Evolutionary conservation across 2,329 filamentous ascomycete species (phyloP), one percentile per base, ranked within the genome.

Genomic region (Knufia petricola): DNA sequence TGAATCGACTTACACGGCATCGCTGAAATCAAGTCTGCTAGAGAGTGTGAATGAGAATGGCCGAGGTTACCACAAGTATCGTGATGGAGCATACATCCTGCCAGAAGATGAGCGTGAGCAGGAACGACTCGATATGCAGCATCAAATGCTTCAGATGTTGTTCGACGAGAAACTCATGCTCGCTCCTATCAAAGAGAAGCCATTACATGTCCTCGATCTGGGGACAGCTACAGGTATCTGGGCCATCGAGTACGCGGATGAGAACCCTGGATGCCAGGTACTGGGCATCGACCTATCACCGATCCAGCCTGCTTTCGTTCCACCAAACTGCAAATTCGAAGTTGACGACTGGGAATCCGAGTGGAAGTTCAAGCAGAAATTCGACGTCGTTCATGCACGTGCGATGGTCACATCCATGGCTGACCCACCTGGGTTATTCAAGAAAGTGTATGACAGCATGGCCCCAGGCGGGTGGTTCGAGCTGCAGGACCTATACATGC

Each of bases 281-380:
- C 54, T 65, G 13, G 67, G 65, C 8, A 65, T 60, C 3, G 65
- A 68, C 44, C 58, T 68, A 3, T 62, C 58, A 41, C 64, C 66
- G 15, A 68, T 67, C 6, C 67, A 67, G 42, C 64, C 65, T 1
- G 55, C 46, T 3, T 59, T 61, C 50, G 60, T 78, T 10, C 76
- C 76, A 3, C 71, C 75, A 3, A 79, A 79, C 51, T 68, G 77
- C 21, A 66, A 67, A 21, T 78, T 77, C 53, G 64, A 76, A 57
- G 68, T 80, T 7, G 77, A 63, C 31, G 62, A 64, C 36, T 50
- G 55, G 19, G 58, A 60, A 31, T 41, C 53, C 17, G 56, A 57
- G 1, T 64, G 62, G 61, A 55, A 46, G 4, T 55, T 28, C 15
- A 34, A 44, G 10, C 19, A 44, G 6, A 47, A 50, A 21, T 52